Base-by-base conservation (phyloP, 345 rosid genomes). In the Iberis pinnata region DNA sequence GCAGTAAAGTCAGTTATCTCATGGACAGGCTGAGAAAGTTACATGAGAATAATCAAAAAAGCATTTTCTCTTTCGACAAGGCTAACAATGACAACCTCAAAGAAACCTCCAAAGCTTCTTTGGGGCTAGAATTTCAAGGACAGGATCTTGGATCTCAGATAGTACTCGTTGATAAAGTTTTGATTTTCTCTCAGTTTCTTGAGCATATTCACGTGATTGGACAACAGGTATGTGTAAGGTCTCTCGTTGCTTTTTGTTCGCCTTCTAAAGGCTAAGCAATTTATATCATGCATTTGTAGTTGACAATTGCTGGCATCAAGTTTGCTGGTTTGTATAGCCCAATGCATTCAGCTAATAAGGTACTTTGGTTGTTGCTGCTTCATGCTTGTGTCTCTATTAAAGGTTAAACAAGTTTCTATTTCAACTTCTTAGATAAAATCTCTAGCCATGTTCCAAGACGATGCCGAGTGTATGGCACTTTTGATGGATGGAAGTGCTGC, bases 401-500 rank as follows among this genome's bases (percentile, higher is more conserved):
- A 24, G 24, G 45, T 29, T 27, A 15, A 56, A 17, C 7, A 49
- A 50, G 33, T 53, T 70, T 48, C 8, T 40, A 38, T 64, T 72
- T 64, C 22, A 8, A 48, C 43, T 55, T 12, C 74, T 50, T 73
- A 92, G 95, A 77, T 78, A 76, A 88, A 85, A 55, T 75, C 86
- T 14, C 76, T 88, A 44, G 72, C 82, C 47, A 72, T 46, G 33
- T 88, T 92, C 78, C 80, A 73, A 72, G 65, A 83, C 22, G 94
- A 88, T 68, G 61, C 65, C 20, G 64, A 68, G 24, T 83, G 97
- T 70, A 75, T 79, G 81, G 97, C 83, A 58, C 93, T 88, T 60
- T 50, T 88, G 71, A 88, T 92, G 98, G 98, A 92, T 50, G 98
- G 95, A 70, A 92, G 86, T 77, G 86, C 90, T 59, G 96, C 97